Conservation (phyloP, 2,329 filamentous ascomycete species). For the Alternaria burnsii region DNA sequence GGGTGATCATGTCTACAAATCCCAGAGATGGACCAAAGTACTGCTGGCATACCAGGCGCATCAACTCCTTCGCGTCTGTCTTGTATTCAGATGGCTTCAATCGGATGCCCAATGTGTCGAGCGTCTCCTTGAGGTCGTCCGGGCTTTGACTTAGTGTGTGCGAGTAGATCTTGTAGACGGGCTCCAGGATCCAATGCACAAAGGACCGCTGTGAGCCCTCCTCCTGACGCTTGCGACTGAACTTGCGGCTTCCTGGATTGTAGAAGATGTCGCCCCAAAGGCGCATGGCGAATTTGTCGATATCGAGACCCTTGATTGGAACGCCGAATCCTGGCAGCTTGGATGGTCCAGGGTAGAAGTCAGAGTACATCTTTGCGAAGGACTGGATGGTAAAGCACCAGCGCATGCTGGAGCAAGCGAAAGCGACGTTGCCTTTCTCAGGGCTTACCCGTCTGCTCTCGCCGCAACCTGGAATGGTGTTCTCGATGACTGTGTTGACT, state of each 20-base stretch:
- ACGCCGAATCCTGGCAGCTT: slow-evolving; percentile 46
- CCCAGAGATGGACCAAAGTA: slow-evolving; percentile 92
- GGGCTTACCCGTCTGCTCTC: slow-evolving; percentile 85
- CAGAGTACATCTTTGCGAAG: slow-evolving; percentile 95
- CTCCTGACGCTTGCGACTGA: slow-evolving; percentile 86
- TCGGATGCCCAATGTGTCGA: slow-evolving; percentile 80
- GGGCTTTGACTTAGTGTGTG: slow-evolving; percentile 93
- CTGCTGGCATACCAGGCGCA: slow-evolving; percentile 90
- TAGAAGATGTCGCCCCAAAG: slow-evolving; percentile 98
- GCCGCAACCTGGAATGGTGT: slow-evolving; percentile 80
- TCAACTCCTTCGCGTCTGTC: slow-evolving; percentile 84
- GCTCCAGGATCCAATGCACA: slow-evolving; percentile 92
- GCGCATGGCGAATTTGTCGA: slow-evolving; percentile 81
- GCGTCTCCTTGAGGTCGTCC: slow-evolving; percentile 79
- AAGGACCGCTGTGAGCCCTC: slow-evolving; percentile 85
- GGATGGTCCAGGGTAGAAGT: slow-evolving; percentile 74
- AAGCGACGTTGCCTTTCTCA: slow-evolving; percentile 98
- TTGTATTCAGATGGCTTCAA: slow-evolving; percentile 94
- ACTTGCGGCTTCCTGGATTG: slow-evolving; percentile 88
- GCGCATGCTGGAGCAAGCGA: slow-evolving; percentile 89
- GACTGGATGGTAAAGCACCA: slow-evolving; percentile 97
- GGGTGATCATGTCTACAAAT: slow-evolving; percentile 94
- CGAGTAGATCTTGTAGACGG: slow-evolving; percentile 96
- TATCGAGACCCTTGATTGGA: slow-evolving; percentile 65
- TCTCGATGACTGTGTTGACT: slow-evolving; percentile 95